Evolutionary conservation across 257 asterid genomes (phyloP), one percentile per base, ranked within the genome.

Genomic region (Eucommia ulmoides): DNA sequence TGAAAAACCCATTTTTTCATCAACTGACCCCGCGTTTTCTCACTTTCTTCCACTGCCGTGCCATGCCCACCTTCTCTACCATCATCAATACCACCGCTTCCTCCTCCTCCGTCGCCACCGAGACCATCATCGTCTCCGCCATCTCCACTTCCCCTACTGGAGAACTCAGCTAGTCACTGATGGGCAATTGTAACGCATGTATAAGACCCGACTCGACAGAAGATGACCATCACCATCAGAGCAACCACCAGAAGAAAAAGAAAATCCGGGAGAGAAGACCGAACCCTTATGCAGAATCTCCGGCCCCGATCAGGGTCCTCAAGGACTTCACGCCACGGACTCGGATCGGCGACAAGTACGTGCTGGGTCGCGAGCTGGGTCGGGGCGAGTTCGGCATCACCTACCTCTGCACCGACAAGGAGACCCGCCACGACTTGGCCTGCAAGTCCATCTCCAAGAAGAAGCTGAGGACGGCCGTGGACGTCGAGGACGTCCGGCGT

Each of bases 301-400:
- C 56, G 9, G 23, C 7, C 20, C 46, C 47, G 16, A 18, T 52
- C 18, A 0, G 22, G 2, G 56, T 52, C 56, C 46, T 52, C 23
- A 52, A 52, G 16, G 56, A 52, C 6, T 10, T 20, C 25, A 8
- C 20, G n/a, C 46, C 35, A 0, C 19, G 22, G 33, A 35, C 24
- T 24, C 41, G 22, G 3, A 52, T 52, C 23, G 11, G 18, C 26
- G 47, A 52, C 12, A 52, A 52, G 26, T 63, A 63, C 18, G 35
- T 38, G 3, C 68, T 63, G 24, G 68, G 68, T 4, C 48, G 35
- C 45, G 58, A 63, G 48, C 18, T 63, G 21, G 68, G 68, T 1
- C 62, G 58, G 20, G 68, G 68, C 1, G 63, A 63, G 45, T 63
- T 63, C 44, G 68, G 68, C 22, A 56, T 59, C 17, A 63, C 68